Percentiles rank a stretch among this genome's conserved stretches.
phyloP scores from a whole-genome alignment of 2,329 filamentous ascomycete genomes.

The Claviceps digitariae region DNA sequence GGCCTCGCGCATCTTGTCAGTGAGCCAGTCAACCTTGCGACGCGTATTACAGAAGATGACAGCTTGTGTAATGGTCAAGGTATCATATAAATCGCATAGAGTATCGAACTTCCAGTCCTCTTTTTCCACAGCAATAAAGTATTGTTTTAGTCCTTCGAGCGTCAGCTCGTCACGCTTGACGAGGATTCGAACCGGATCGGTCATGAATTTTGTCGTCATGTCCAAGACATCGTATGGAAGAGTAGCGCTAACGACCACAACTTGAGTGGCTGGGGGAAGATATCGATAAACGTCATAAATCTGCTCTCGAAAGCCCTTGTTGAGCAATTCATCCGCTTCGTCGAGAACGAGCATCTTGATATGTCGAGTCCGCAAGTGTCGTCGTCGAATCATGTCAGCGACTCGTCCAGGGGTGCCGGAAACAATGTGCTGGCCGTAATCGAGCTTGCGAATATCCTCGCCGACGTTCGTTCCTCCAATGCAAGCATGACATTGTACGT shows the following conservation, averaged over 20 bases:
- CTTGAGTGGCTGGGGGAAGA: constrained; percentile 88
- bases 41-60: constrained; percentile 99
- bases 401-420: constrained; percentile 96
- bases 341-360: constrained; percentile 53
- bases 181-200: constrained; percentile 86
- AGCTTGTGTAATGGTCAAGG: constrained; percentile 93
- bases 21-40: constrained; percentile 98
- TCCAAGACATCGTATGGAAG: constrained; percentile 96
- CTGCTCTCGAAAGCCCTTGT: constrained; percentile 93
- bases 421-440: constrained; percentile 95
- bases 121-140: constrained; percentile 98
- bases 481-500: constrained; percentile 96
- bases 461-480: constrained; percentile 97
- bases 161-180: constrained; percentile 99
- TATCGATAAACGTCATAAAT: constrained; percentile 99
- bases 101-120: constrained; percentile 99
- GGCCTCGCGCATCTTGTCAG: constrained; percentile 97
- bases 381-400: constrained; percentile 47
- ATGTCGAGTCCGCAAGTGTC: constrained; percentile 43
- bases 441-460: constrained; percentile 93
- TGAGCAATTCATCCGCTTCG: constrained; percentile 54
- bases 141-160: constrained; percentile 93
- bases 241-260: constrained; percentile 95
- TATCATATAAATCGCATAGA: constrained; percentile 96
- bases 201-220: constrained; percentile 99